phyloP scores from a whole-genome alignment of 2,329 filamentous ascomycete genomes.

The Epichloe hybrida region DNA sequence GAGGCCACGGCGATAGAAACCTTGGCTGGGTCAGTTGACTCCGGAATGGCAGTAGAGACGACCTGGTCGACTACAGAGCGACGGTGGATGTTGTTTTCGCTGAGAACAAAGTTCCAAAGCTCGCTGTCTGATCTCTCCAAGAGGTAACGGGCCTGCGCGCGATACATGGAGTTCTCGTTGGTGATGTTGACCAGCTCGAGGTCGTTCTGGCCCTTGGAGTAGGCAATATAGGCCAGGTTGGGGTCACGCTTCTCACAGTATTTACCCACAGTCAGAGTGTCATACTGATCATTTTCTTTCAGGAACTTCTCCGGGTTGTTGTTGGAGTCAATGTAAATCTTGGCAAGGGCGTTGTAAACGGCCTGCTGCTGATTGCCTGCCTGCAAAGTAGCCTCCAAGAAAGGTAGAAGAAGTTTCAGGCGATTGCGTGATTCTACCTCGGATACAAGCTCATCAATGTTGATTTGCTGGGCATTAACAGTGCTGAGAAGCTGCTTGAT shows the following conservation, averaged over 20 bases:
- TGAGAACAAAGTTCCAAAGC: conserved; percentile 90
- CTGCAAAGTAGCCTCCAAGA: conserved; percentile 83
- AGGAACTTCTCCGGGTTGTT: conserved; percentile 96
- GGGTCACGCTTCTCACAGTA: conserved; percentile 99
- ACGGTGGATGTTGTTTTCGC: conserved; percentile 88
- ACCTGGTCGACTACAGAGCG: conserved; percentile 93
- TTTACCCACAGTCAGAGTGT: conserved; percentile 82
- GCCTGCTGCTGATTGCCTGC: conserved; percentile 91
- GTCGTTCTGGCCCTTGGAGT: conserved; percentile 93
- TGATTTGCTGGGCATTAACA: conserved; percentile 72
- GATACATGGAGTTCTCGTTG: conserved; percentile 99
- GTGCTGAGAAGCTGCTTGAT: conserved; percentile 85
- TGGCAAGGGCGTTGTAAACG: conserved; percentile 91
- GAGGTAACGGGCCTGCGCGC: conserved; percentile 89
- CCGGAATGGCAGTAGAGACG: conserved; percentile 85
- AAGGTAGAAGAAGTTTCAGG: conserved; percentile 86
- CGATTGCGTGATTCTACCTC: conserved; percentile 96
- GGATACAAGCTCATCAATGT: conserved; percentile 82
- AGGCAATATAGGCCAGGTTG: conserved; percentile 88
- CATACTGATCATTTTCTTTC: conserved; percentile 94
- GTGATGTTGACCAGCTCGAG: conserved; percentile 94
- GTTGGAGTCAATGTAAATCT: conserved; percentile 99
- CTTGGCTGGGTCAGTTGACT: conserved; percentile 84
- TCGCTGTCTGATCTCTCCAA: conserved; percentile 80
- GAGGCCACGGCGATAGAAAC: conserved; percentile 89